Conservation (phyloP, 495 filamentous ascomycete genomes). For the Pseudoneurospora amorphoporcata region DNA sequence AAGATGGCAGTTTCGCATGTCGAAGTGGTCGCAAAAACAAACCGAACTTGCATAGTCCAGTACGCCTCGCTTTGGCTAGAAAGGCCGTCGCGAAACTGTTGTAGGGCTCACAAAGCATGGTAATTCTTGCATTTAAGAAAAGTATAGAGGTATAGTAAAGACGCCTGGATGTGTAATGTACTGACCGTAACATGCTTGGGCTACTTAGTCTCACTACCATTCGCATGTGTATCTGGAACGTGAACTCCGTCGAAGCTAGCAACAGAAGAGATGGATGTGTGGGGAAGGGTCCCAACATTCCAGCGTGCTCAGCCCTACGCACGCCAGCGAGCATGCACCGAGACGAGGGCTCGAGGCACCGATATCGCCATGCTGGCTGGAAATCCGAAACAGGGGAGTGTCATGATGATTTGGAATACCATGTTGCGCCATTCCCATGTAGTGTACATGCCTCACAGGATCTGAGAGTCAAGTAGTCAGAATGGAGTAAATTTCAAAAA, state of each 20-base stretch:
- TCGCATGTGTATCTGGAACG: not conserved
- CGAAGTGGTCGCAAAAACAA: too few relatives aligned
- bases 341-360: not conserved
- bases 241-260: not conserved
- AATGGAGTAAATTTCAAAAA: not conserved
- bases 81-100: too few relatives aligned
- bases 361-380: not conserved
- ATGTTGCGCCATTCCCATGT: not conserved
- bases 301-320: not conserved
- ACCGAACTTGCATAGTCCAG: too few relatives aligned
- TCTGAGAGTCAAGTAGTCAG: not conserved
- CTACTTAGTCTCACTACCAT: too few relatives aligned
- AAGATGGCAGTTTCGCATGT: not conserved
- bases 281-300: not conserved
- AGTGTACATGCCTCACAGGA: not conserved
- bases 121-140: too few relatives aligned
- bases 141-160: too few relatives aligned
- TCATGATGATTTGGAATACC: not conserved
- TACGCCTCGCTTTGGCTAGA: too few relatives aligned
- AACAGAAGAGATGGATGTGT: not conserved
- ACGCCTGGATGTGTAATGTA: too few relatives aligned
- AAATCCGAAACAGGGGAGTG: not conserved
- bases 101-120: too few relatives aligned
- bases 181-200: too few relatives aligned
- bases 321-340: not conserved